Evolutionary conservation across 768 basidiomycete species (phyloP), one percentile per base, ranked within the genome.

Genomic region (Dentipellis fragilis): DNA sequence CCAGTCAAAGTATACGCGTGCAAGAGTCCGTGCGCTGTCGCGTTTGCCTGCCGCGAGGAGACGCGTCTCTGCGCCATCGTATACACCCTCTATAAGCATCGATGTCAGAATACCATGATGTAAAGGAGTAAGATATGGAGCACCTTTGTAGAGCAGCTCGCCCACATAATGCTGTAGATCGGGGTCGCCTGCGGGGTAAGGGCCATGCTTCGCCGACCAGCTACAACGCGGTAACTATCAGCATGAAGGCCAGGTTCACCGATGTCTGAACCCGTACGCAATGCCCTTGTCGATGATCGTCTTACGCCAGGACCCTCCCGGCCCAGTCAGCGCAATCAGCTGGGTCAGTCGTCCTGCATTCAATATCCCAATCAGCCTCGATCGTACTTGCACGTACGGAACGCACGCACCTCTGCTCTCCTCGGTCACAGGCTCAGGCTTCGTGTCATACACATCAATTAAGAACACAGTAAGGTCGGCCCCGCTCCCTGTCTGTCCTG

Each of bases 1-100:
- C 95, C 95, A 99, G 56, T 89, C 81, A 56, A 83, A 76, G 70
- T 91, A 85, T 80, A 93, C 83, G 59, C 92, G 81, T 6, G 93
- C 93, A 21, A 97, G 81, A 3, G 87, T 71, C 16, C 87, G 79
- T 2, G 91, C 94, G 48, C 92, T 90, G 62, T 97, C 95, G 51
- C 91, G 81, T 63, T 87, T 89, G 42, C 91, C 92, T 0, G 91
- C 84, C 1, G 89, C 80, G 6, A 99, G 73, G 37, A 97, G 76
- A 72, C 96, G 89, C 0, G 76, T 72, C 62, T 97, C 93, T 1
- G 93, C 93, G 23, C 69, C 67, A 38, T 82, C 83, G 65, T 85
- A 93, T 22, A 75, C 72, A 4, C 83, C 83, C 66, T 97, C 95
- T 95, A 29, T 17, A 14, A 59, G 49, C 61, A 40, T 59, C 58